Percentiles rank a stretch among this genome's conserved stretches.
phyloP scores from a whole-genome alignment of 257 asterid genomes.

The Forsythia viridissima region DNA sequence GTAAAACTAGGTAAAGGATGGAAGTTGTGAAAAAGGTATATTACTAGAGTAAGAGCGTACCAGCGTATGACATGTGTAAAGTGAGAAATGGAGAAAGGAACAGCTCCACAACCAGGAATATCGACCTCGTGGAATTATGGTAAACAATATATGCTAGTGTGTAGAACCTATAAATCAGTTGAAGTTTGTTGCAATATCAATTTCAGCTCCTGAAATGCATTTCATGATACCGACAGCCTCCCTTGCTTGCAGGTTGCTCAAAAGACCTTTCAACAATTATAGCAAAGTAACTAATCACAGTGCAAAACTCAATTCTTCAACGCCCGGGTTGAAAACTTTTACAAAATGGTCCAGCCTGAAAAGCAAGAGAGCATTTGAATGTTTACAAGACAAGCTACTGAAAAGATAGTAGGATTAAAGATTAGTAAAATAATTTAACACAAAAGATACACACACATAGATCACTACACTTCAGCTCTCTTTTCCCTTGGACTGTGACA shows the following conservation, averaged over 20 bases:
- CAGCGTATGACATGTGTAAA: not conserved
- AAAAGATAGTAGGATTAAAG: conserved; percentile 18
- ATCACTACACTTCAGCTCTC: conserved; percentile 13
- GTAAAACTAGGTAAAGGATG: not conserved
- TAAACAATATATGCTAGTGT: conserved; percentile 16
- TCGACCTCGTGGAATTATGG: conserved; percentile 17
- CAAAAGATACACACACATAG: conserved; percentile 1
- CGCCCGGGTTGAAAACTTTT: conserved; percentile 17
- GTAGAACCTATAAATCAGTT: conserved; percentile 27
- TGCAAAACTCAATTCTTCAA: conserved; percentile 21
- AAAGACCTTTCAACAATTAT: conserved; percentile 32
- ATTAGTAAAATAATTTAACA: conserved; percentile 1
- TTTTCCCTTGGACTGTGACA: conserved; percentile 28
- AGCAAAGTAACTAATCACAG: conserved; percentile 26
- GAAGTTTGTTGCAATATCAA: conserved; percentile 44
- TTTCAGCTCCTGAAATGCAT: conserved; percentile 31
- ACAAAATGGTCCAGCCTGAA: conserved; percentile 37
- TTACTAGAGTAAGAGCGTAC: conserved; percentile 6
- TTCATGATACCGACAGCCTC: conserved; percentile 26
- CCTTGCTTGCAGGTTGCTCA: conserved; percentile 46
- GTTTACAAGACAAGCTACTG: conserved; percentile 29
- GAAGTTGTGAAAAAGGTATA: not conserved
- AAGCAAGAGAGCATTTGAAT: conserved; percentile 21
- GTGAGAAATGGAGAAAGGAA: conserved; percentile 6
- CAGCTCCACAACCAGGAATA: conserved; percentile 16